These are phyloP conservation scores for Eragrostis curvula DNA, from an alignment of 176 grass and related monocot species.

Conservation along the genomic window DNA sequence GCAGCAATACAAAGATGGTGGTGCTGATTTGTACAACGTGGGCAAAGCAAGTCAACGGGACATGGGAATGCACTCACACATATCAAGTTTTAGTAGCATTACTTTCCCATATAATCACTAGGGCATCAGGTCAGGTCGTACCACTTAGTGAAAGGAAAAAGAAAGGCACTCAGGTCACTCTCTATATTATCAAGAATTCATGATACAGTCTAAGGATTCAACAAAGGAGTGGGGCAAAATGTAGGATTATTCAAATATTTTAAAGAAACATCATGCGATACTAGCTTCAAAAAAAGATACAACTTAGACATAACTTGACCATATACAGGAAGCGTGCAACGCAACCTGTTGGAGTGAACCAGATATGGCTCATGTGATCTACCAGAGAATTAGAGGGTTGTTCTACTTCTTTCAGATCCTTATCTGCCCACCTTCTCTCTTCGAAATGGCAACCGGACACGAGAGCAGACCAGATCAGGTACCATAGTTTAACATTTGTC, in stretches of 20 bases:
- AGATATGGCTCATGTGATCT: background rate
- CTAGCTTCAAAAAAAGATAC: background rate
- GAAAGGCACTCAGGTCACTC: background rate
- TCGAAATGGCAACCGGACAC: background rate
- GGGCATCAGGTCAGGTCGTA: background rate
- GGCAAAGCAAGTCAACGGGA: background rate
- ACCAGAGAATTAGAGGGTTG: background rate
- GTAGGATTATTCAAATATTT: background rate
- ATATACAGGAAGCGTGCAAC: background rate
- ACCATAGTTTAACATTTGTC: too few species aligned
- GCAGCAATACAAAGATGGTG: background rate
- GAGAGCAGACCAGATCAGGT: background rate
- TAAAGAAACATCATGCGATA: background rate
- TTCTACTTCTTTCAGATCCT: too few species aligned
- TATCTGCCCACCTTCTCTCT: too few species aligned
- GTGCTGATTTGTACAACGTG: background rate
- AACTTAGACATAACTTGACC: background rate
- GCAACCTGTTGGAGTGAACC: background rate
- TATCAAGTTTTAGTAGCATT: background rate
- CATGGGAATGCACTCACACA: background rate
- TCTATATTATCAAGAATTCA: background rate
- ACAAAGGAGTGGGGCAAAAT: background rate
- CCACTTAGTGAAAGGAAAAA: background rate
- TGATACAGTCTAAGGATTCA: background rate
- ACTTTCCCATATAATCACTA: background rate